Conservation (phyloP, 345 rosid species). For the Arabidopsis thaliana region DNA sequence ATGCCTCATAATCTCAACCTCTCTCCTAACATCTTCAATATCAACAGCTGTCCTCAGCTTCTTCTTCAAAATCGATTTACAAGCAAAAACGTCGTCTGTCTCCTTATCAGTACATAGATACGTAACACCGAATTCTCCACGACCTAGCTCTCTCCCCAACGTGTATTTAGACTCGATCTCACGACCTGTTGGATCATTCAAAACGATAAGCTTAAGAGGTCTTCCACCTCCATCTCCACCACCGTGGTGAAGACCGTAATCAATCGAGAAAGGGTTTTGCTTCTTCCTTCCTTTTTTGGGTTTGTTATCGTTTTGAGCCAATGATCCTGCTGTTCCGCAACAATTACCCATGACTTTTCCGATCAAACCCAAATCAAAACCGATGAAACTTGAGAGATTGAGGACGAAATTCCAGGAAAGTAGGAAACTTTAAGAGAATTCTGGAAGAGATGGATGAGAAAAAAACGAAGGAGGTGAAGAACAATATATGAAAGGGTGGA, state of each 20-base stretch:
- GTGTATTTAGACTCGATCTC: constrained; percentile 71
- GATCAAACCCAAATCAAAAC: constrained; percentile 26
- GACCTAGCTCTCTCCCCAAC: constrained; percentile 93
- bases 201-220: constrained; percentile 60
- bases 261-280: constrained; percentile 73
- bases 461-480: constrained; percentile 25
- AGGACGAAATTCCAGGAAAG: constrained; percentile 10
- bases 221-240: constrained; percentile 25
- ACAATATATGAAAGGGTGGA: constrained; percentile 12
- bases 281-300: constrained; percentile 57
- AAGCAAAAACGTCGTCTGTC: constrained; percentile 64
- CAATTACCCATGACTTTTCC: constrained; percentile 80
- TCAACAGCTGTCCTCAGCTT: constrained; percentile 90
- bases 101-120: constrained; percentile 78
- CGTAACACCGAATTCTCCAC: constrained; percentile 95
- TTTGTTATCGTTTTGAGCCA: constrained; percentile 44
- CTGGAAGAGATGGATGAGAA: background rate
- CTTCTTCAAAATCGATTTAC: constrained; percentile 94
- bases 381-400: background rate
- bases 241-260: constrained; percentile 53
- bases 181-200: constrained; percentile 76
- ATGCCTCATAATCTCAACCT: constrained; percentile 95
- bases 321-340: constrained; percentile 59
- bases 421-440: background rate
- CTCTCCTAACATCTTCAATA: constrained; percentile 96